phyloP scores from a whole-genome alignment of 192 early-diverging fungal species.

The Coemansia sp. region DNA sequence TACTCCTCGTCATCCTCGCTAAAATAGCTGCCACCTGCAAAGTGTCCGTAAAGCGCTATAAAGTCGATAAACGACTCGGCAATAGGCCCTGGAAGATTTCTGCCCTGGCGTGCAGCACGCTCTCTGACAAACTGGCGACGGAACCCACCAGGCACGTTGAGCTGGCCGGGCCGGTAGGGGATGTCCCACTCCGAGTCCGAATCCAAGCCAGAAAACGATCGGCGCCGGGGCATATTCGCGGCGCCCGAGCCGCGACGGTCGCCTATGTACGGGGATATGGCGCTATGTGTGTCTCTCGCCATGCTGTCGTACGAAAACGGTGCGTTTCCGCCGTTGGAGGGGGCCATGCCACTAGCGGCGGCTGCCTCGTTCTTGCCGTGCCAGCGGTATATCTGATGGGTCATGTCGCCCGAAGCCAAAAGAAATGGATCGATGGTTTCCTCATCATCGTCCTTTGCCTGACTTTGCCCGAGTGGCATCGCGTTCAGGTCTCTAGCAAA shows the following conservation, averaged over 20 bases:
- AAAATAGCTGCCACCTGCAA: slow-evolving; percentile 89
- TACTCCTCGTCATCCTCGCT: slow-evolving; percentile 74
- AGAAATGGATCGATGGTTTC: slow-evolving; percentile 50
- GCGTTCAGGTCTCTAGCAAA: slow-evolving; percentile 14
- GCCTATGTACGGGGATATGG: neutral
- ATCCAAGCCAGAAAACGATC: slow-evolving; percentile 51
- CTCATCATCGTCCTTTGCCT: slow-evolving; percentile 14
- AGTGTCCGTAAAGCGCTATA: slow-evolving; percentile 90
- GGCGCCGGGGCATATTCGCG: slow-evolving; percentile 45
- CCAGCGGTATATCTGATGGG: slow-evolving; percentile 92
- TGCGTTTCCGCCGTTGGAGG: slow-evolving; percentile 15
- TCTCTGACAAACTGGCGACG: slow-evolving; percentile 83
- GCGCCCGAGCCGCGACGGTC: slow-evolving; percentile 59
- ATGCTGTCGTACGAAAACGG: slow-evolving; percentile 6
- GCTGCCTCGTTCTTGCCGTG: slow-evolving; percentile 60
- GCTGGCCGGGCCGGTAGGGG: slow-evolving; percentile 34
- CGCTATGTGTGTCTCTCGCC: neutral
- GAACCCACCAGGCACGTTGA: slow-evolving; percentile 84
- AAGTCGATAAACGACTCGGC: slow-evolving; percentile 93
- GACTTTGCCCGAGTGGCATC: slow-evolving; percentile 38
- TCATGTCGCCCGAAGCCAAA: slow-evolving; percentile 73
- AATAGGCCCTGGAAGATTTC: slow-evolving; percentile 64
- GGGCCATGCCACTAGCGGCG: slow-evolving; percentile 1
- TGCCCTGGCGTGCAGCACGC: slow-evolving; percentile 69
- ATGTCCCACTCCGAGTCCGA: slow-evolving; percentile 51